Evolutionary conservation across 345 rosid genomes (phyloP).

Genomic region (Odontarrhena argentea): DNA sequence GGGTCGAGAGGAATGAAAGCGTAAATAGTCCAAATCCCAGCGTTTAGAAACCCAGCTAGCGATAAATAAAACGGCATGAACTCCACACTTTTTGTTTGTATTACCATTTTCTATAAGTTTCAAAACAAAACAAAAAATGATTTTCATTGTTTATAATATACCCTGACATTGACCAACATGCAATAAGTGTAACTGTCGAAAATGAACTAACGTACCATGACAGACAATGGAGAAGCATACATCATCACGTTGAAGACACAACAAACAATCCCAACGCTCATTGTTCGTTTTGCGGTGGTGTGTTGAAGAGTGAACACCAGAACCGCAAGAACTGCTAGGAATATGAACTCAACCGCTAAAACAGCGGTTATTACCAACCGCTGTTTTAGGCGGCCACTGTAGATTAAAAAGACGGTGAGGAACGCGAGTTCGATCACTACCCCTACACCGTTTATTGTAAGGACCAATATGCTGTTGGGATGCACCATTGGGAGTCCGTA

Average conservation of each 20-base stretch:
- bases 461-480: slow-evolving; percentile 64
- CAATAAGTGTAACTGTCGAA: too few species aligned
- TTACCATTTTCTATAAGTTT: slow-evolving; percentile 72
- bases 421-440: slow-evolving; percentile 56
- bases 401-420: slow-evolving; percentile 51
- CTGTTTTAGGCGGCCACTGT: slow-evolving; percentile 44
- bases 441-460: slow-evolving; percentile 78
- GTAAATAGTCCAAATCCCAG: slow-evolving; percentile 67
- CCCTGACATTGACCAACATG: too few species aligned
- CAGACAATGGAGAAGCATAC: slow-evolving; percentile 83
- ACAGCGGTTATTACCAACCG: slow-evolving; percentile 43
- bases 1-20: slow-evolving; percentile 72
- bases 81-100: slow-evolving; percentile 79
- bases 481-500: slow-evolving; percentile 81
- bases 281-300: slow-evolving; percentile 48
- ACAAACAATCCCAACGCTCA: slow-evolving; percentile 62
- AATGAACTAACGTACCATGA: slow-evolving; percentile 58
- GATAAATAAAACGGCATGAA: slow-evolving; percentile 87
- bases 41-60: slow-evolving; percentile 67
- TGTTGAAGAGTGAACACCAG: slow-evolving; percentile 54
- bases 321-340: slow-evolving; percentile 40
- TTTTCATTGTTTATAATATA: too few species aligned
- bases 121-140: background rate
- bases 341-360: slow-evolving; percentile 44
- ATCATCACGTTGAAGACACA: slow-evolving; percentile 67